A percentile compares a stretch with the other conserved stretches of the same genome.
Conservation (phyloP, 345 rosid species). For the Ceriops zippeliana region DNA sequence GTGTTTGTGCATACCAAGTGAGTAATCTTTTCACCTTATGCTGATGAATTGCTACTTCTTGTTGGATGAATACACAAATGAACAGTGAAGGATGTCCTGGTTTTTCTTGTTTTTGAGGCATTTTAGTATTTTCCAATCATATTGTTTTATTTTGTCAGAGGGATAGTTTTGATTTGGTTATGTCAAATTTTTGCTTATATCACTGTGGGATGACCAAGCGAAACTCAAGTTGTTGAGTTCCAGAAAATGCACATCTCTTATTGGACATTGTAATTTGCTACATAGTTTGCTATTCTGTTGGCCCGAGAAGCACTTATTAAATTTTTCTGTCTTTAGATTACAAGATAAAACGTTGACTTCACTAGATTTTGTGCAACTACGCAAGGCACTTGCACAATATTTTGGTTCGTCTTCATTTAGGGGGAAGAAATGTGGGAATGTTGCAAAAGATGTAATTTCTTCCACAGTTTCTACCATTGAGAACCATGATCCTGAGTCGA, state of each 20-base stretch:
- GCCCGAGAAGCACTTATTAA: neutral
- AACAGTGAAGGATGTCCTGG: too few relatives aligned
- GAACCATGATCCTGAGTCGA: conserved; percentile 24
- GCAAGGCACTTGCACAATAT: conserved; percentile 44
- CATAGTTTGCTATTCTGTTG: neutral
- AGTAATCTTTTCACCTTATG: conserved; percentile 24
- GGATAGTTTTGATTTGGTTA: neutral
- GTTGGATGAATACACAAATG: neutral
- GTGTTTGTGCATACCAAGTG: conserved; percentile 78
- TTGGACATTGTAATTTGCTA: neutral
- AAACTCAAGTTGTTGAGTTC: neutral
- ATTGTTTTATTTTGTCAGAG: too few relatives aligned
- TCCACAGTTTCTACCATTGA: neutral
- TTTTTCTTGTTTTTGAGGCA: neutral
- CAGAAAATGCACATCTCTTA: neutral
- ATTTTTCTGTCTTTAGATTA: conserved; percentile 36
- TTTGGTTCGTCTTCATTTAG: conserved; percentile 53
- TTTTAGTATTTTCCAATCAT: neutral
- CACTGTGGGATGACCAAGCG: neutral
- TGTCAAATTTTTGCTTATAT: neutral
- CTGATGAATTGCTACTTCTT: neutral
- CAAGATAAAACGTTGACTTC: conserved; percentile 55
- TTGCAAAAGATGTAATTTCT: conserved; percentile 14
- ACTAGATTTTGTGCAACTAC: conserved; percentile 27
- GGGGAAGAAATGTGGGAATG: conserved; percentile 33